Evolutionary conservation across 225 moss, liverwort and hornwort species (phyloP), one percentile per base, ranked within the genome.

Genomic region (Marchantia paleacea): DNA sequence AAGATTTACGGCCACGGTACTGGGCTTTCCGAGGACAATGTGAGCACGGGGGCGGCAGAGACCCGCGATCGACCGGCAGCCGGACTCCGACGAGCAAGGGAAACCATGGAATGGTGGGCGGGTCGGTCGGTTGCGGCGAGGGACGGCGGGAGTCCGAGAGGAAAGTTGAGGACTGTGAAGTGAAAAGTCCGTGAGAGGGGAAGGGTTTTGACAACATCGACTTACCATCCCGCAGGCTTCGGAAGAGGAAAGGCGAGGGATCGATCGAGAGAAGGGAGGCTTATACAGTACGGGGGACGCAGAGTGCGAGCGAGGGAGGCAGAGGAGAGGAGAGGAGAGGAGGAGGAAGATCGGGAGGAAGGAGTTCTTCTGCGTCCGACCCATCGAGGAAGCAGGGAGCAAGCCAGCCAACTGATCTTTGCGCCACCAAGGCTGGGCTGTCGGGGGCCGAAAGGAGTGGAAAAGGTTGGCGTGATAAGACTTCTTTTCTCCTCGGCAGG

Each of bases 371-470:
- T 52, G 25, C 54, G 29, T 55, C 75, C 73, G 73, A 16, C 73
- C 72, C 20, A 73, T 52, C 52, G 52, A 60, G 54, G 55, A 28
- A 55, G 60, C 75, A 30, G 75, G 47, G 75, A 74, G 52, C 53
- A 24, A 55, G 72, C 70, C 73, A 75, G 49, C 47, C 10, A 72
- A 47, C 72, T 52, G 52, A 58, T 29, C 75, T 60, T 76, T 76
- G 75, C 75, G 75, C 58, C 60, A 76, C 29, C 20, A 57, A 52
- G 58, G 57, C 22, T 76, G 64, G 39, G 57, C 47, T 53, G 54
- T 54, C 54, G 60, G 60, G n/a, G 66, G 66, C 69, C 75, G 75
- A 47, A 47, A 76, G 75, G 5, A 60, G 75, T 76, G 58, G 57
- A 57, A 47, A 76, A 47, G 58, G 12, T 22, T 39, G 29, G 31